These are phyloP conservation scores for Trametes coccinea DNA, from an alignment of 768 basidiomycete genomes.

Conservation along the genomic window DNA sequence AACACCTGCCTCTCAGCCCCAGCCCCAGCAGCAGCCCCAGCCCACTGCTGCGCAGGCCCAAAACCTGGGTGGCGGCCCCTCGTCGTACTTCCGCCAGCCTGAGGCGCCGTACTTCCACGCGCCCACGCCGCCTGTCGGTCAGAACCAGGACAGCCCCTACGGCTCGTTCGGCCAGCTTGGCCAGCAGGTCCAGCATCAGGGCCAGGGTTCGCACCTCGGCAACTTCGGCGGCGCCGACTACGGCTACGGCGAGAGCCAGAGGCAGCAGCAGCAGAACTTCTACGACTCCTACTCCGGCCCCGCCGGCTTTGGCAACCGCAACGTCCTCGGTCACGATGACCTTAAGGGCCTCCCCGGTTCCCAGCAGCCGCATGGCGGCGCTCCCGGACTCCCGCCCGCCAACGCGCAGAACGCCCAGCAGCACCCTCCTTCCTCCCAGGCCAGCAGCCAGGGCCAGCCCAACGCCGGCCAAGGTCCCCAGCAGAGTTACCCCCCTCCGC, in stretches of 20 bases:
- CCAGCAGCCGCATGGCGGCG: constrained; percentile 40
- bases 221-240: constrained; percentile 69
- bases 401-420: constrained; percentile 58
- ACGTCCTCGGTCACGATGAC: constrained; percentile 71
- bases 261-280: constrained; percentile 56
- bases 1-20: constrained; percentile 36
- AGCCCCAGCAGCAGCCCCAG: constrained; percentile 16
- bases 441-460: constrained; percentile 55
- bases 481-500: constrained; percentile 62
- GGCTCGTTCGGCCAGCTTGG: constrained; percentile 65
- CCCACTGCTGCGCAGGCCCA: constrained; percentile 29
- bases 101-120: constrained; percentile 77
- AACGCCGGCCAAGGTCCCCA: constrained; percentile 63
- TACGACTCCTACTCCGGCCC: constrained; percentile 76
- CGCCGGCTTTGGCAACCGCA: constrained; percentile 62
- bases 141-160: constrained; percentile 63
- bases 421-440: constrained; percentile 48
- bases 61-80: constrained; percentile 40
- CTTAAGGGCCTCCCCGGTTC: constrained; percentile 65
- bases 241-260: constrained; percentile 63
- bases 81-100: constrained; percentile 69
- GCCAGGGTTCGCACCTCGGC: constrained; percentile 47
- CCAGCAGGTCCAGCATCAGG: constrained; percentile 63
- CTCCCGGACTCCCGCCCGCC: constrained; percentile 52
- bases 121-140: constrained; percentile 70